These are phyloP conservation scores for Leishmania martiniquensis DNA, from an alignment of 208 protist genomes.

Conservation along the genomic window DNA sequence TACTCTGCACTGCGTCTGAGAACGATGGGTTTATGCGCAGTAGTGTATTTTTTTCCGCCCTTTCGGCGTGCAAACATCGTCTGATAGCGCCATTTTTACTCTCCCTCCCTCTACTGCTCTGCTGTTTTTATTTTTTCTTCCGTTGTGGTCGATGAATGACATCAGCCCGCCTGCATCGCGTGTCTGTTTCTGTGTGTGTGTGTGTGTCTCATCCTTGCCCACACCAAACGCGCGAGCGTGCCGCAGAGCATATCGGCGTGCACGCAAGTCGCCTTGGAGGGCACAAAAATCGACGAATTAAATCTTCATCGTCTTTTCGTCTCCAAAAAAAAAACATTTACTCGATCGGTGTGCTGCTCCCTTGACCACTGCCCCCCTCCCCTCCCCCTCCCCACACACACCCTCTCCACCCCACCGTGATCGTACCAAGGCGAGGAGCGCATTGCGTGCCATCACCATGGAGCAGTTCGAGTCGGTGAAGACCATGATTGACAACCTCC, in stretches of 20 bases:
- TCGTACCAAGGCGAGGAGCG: constrained; percentile 12
- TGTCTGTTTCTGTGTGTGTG: neutral
- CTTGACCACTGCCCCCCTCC: neutral
- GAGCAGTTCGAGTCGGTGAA: constrained; percentile 95
- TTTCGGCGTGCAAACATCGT: too few species aligned
- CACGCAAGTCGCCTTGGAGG: neutral
- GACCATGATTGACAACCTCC: constrained; percentile 97
- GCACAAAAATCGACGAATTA: neutral
- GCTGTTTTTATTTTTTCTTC: neutral
- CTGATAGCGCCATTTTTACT: too few species aligned
- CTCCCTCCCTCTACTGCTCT: neutral
- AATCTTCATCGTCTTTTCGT: neutral
- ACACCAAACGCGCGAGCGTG: neutral
- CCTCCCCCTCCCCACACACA: too few species aligned
- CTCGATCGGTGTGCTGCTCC: neutral
- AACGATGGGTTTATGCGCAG: too few species aligned
- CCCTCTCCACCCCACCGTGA: too few species aligned
- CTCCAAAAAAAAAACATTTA: too few species aligned
- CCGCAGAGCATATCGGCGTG: neutral
- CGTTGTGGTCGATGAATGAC: neutral
- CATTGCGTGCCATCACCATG: constrained; percentile 29
- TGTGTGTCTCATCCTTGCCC: neutral
- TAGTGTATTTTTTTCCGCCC: too few species aligned
- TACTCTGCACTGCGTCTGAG: too few species aligned
- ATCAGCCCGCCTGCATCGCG: too few species aligned